Conservation (phyloP, 352 stramenopile species). For the Globisporangium apiculatum region DNA sequence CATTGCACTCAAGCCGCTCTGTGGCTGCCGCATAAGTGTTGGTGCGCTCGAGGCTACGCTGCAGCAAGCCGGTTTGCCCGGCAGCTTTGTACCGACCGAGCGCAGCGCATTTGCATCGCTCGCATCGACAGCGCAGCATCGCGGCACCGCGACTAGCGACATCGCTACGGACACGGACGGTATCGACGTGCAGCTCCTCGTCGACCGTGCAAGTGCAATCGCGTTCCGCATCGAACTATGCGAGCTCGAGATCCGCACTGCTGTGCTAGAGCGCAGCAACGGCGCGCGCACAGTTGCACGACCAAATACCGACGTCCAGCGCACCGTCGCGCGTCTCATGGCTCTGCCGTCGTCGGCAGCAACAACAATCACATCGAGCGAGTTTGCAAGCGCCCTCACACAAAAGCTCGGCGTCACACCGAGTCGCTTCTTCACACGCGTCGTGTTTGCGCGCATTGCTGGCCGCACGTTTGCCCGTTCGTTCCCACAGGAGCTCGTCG, state of each 20-base stretch:
- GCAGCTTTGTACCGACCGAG: constrained; percentile 11
- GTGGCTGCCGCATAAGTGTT: constrained; percentile 1
- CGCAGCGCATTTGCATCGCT: constrained; percentile 6
- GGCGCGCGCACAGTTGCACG: constrained; percentile 12
- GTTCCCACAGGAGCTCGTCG: constrained; percentile 8
- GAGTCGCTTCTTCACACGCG: constrained; percentile 16
- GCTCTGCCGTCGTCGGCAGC: constrained; percentile 12
- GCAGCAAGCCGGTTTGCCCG: constrained; percentile 2
- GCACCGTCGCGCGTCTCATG: constrained; percentile 15
- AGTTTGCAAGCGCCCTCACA: constrained; percentile 23
- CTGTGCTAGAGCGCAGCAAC: constrained; percentile 12
- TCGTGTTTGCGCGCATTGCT: constrained; percentile 28
- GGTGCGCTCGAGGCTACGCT: constrained; percentile 6
- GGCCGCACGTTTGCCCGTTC: constrained; percentile 13
- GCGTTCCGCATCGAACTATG: constrained; percentile 37
- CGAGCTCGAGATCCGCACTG: constrained; percentile 38
- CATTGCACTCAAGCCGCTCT: constrained; percentile 7
- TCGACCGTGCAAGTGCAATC: constrained; percentile 18
- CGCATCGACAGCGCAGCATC: neutral
- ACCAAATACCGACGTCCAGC: constrained; percentile 24
- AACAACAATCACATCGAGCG: constrained; percentile 11
- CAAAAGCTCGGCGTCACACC: constrained; percentile 26
- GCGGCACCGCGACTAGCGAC: neutral
- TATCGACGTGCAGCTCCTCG: constrained; percentile 7
- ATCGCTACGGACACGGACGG: too few relatives aligned